Percentiles rank a stretch among this genome's conserved stretches.
Conservation (phyloP, 768 basidiomycete genomes). For the Collybia sp. region DNA sequence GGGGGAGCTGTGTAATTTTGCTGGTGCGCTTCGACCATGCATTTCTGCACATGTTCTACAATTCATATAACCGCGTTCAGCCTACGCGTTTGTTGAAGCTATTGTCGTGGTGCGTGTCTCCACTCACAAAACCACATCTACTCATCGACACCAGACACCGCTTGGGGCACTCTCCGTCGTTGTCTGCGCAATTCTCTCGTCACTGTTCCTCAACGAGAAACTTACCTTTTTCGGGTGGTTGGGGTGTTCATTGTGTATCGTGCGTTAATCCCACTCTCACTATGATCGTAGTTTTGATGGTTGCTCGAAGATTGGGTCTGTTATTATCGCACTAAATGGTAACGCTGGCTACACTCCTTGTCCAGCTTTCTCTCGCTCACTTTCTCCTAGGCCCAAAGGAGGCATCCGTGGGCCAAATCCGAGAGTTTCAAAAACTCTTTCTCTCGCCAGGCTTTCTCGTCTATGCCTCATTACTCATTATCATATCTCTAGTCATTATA, state of each 20-base stretch:
- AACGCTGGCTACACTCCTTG: slow-evolving; percentile 13
- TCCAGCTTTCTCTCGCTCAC: slow-evolving; percentile 17
- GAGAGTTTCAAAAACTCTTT: slow-evolving; percentile 74
- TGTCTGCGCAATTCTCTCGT: slow-evolving; percentile 88
- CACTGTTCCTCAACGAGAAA: slow-evolving; percentile 88
- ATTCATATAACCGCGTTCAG: slow-evolving; percentile 25
- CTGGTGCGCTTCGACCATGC: slow-evolving; percentile 46
- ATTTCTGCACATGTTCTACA: slow-evolving; percentile 18
- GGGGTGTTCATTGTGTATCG: slow-evolving; percentile 88
- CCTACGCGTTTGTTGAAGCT: slow-evolving; percentile 88
- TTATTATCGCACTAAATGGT: slow-evolving; percentile 90
- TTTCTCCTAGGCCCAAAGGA: slow-evolving; percentile 59
- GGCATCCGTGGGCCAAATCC: slow-evolving; percentile 63
- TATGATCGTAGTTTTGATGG: slow-evolving; percentile 1
- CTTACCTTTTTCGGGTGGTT: slow-evolving; percentile 97
- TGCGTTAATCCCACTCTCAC: slow-evolving; percentile 30
- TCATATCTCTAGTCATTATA: slow-evolving; percentile 62
- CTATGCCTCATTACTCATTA: slow-evolving; percentile 61
- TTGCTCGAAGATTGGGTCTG: slow-evolving; percentile 62
- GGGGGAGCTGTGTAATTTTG: slow-evolving; percentile 85
- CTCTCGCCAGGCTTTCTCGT: slow-evolving; percentile 78
- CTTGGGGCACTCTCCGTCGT: slow-evolving; percentile 96
- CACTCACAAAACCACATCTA: slow-evolving; percentile 4
- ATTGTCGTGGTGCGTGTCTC: slow-evolving; percentile 74
- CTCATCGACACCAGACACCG: slow-evolving; percentile 57